Evolutionary conservation across 1,284 basidiomycete genomes (phyloP), one percentile per base, ranked within the genome.

Genomic region (Moniliella sp.): DNA sequence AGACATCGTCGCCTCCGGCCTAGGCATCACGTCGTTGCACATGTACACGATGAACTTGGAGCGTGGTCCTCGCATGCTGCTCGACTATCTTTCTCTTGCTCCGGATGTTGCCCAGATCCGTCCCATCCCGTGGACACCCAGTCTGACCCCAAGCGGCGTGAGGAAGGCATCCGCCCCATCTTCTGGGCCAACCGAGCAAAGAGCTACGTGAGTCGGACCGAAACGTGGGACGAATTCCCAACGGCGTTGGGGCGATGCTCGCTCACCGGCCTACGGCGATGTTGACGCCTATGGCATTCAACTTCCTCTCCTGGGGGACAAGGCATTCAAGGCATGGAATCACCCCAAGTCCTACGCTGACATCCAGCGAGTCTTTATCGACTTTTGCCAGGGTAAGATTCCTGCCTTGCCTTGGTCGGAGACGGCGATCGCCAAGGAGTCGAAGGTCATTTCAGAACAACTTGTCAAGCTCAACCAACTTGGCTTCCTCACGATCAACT

Each of bases 221-320:
- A 52, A 43, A 50, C 34, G 54, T 99, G 88, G 88, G 88, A 99
- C 62, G 91, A 97, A 63, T 97, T 88, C 62, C 88, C 88, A 28
- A 97, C 88, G 88, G 45, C 78, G 88, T 43, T 97, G 91, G 57
- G 91, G 88, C 50, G 88, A 97, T 63, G 77, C 86, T 9, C 73
- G 88, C 16, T 81, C 77, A 68, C 88, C 88, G 13, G 91, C 91
- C 2, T 97, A 91, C 50, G 88, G 88, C 53, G 91, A 97, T 63
- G 67, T 94, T 36, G 88, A 97, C 54, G 86, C 84, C 2, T 94
- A 88, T 60, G 69, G 69, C 27, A 63, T 64, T 33, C 67, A 67
- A 26, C 50, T 70, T 33, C 37, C 69, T 59, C 28, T 64, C 64
- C 82, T 54, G 78, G 81, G 58, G 75, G 83, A 60, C 69, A 74